phyloP scores from a whole-genome alignment of 257 asterid species.

The Capsicum chinense region DNA sequence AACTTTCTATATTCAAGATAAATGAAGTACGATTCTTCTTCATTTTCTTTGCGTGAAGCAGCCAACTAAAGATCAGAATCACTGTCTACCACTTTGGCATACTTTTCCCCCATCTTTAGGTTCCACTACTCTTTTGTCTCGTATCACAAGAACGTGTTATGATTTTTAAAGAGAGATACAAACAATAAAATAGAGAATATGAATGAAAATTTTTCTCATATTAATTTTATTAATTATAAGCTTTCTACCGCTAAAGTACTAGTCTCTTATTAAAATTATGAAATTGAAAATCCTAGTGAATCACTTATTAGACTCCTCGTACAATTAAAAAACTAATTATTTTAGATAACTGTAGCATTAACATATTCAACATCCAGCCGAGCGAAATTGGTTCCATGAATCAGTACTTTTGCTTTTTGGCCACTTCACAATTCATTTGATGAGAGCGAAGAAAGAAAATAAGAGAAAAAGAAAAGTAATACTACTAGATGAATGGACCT shows the following conservation, averaged over 20 bases:
- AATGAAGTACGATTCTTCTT: neutral
- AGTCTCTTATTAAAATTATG: no score
- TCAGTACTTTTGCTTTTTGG: neutral
- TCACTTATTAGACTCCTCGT: no score
- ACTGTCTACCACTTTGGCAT: neutral
- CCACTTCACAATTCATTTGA: neutral
- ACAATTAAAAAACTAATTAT: no score
- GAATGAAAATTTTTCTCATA: no score
- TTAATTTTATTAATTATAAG: no score
- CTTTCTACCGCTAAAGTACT: no score
- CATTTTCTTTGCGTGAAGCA: neutral
- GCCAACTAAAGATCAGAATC: neutral
- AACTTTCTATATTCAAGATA: no score
- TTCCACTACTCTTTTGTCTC: neutral
- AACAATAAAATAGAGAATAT: no score
- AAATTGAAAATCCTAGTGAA: no score
- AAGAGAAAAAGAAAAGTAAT: neutral
- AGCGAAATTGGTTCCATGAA: neutral
- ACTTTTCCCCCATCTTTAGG: neutral
- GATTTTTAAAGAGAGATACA: no score
- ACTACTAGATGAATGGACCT: neutral
- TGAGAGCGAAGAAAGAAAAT: neutral
- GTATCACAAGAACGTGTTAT: neutral
- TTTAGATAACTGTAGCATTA: no score
- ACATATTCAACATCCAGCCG: no score